phyloP scores from a whole-genome alignment of 2,329 filamentous ascomycete species.

The Chrysosphaeria jannelii region DNA sequence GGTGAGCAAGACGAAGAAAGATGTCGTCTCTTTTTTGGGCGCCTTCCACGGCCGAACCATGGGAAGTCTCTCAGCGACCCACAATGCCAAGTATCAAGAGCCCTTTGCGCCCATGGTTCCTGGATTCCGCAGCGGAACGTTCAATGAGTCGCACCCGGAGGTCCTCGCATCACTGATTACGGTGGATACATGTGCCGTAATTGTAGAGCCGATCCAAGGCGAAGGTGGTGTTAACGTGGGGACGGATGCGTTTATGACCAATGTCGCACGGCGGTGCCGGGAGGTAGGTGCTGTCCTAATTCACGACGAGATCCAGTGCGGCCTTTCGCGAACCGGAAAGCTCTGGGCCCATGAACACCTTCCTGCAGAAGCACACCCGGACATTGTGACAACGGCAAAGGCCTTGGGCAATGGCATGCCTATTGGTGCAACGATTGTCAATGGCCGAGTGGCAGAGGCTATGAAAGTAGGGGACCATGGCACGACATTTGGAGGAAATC shows the following conservation, averaged over 20 bases:
- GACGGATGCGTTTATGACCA: slow-evolving; percentile 50
- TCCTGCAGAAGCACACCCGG: slow-evolving; percentile 58
- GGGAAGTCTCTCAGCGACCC: slow-evolving; percentile 82
- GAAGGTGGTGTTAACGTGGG: slow-evolving; percentile 80
- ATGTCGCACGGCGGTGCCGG: slow-evolving; percentile 58
- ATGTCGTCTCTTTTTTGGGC: slow-evolving; percentile 70
- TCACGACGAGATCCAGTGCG: slow-evolving; percentile 94
- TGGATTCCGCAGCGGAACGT: slow-evolving; percentile 63
- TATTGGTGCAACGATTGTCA: slow-evolving; percentile 50
- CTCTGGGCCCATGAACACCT: slow-evolving; percentile 69
- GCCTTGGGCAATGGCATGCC: slow-evolving; percentile 91
- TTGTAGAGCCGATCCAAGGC: slow-evolving; percentile 90
- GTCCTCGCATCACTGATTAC: slow-evolving; percentile 47
- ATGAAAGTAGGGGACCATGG: slow-evolving; percentile 49
- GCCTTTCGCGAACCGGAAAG: slow-evolving; percentile 49
- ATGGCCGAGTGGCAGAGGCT: slow-evolving; percentile 30
- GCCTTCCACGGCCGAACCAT: slow-evolving; percentile 94
- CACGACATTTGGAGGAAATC: slow-evolving; percentile 84
- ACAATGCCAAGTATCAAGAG: slow-evolving; percentile 90
- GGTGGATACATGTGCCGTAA: slow-evolving; percentile 68
- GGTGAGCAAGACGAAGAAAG: slow-evolving; percentile 43
- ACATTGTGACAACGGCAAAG: slow-evolving; percentile 83
- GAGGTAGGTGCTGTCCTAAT: slow-evolving; percentile 72
- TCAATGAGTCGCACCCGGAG: slow-evolving; percentile 56
- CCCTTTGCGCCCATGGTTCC: slow-evolving; percentile 91